phyloP scores from a whole-genome alignment of 305 asterid genomes.

The Solanum chacoense region DNA sequence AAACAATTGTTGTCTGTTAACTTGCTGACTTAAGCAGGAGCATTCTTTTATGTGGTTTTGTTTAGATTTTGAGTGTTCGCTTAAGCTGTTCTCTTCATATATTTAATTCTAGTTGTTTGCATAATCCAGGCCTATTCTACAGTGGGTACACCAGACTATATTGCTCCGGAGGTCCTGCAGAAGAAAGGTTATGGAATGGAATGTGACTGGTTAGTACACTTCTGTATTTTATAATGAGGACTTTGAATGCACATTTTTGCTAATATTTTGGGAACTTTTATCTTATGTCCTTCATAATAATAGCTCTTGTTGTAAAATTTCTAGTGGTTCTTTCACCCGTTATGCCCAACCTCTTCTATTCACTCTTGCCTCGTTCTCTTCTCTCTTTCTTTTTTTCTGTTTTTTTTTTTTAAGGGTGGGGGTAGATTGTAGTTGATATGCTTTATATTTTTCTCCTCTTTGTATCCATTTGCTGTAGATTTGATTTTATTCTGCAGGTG shows the following conservation, averaged over 20 bases:
- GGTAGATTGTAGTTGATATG: background rate
- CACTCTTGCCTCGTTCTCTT: background rate
- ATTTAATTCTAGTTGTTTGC: background rate
- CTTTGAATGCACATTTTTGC: background rate
- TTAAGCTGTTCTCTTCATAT: background rate
- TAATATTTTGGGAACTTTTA: background rate
- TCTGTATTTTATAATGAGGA: background rate
- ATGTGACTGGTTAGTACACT: constrained; percentile 15
- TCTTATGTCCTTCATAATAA: background rate
- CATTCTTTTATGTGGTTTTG: background rate
- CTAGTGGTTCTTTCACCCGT: background rate
- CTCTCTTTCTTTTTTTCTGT: background rate
- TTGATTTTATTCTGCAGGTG: constrained; percentile 48
- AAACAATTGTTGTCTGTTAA: background rate
- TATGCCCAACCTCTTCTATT: background rate
- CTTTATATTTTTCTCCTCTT: background rate
- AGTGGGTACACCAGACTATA: constrained; percentile 15
- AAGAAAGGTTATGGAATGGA: constrained; percentile 17
- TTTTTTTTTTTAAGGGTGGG: background rate
- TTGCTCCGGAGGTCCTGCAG: constrained; percentile 11
- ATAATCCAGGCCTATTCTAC: constrained; percentile 12
- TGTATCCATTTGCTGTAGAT: background rate
- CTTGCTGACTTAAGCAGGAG: background rate
- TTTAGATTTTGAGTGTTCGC: background rate
- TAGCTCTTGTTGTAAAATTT: background rate